Evolutionary conservation across 2,329 filamentous ascomycete species (phyloP).

Genomic region (Fusarium nelsonii): DNA sequence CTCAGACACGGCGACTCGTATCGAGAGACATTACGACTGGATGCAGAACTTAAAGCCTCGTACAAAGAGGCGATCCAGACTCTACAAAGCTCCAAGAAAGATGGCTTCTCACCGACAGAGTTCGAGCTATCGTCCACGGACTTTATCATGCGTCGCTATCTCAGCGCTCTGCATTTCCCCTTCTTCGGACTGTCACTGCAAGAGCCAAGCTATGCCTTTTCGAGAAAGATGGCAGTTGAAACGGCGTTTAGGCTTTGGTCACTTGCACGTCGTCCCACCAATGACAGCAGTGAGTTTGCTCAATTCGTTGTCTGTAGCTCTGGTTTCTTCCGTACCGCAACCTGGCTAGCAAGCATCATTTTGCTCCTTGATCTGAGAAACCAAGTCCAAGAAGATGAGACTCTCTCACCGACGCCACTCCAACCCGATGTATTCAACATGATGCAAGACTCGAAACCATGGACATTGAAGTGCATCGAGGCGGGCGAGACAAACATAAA

Average conservation of each 20-base stretch:
- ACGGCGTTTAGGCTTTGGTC: conserved; percentile 61
- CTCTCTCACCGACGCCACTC: conserved; percentile 51
- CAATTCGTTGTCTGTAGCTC: conserved; percentile 56
- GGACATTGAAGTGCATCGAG: conserved; percentile 56
- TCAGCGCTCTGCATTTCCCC: conserved; percentile 68
- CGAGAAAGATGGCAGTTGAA: conserved; percentile 62
- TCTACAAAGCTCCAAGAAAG: conserved; percentile 46
- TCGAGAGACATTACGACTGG: conserved; percentile 59
- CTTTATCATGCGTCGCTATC: conserved; percentile 65
- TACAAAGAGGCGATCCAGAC: conserved; percentile 58
- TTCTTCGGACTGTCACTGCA: conserved; percentile 58
- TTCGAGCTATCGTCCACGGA: conserved; percentile 63
- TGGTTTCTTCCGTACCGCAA: conserved; percentile 56
- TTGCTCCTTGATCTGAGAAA: conserved; percentile 57
- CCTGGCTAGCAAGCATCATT: conserved; percentile 53
- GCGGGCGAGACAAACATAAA: conserved; percentile 68
- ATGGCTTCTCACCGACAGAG: conserved; percentile 42
- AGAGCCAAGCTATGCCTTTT: conserved; percentile 63
- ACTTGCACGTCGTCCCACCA: conserved; percentile 46
- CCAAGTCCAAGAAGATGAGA: conserved; percentile 57
- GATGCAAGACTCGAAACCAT: conserved; percentile 57
- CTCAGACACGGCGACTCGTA: conserved; percentile 55
- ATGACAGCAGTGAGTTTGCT: conserved; percentile 49
- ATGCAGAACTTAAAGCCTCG: conserved; percentile 55
- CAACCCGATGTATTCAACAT: conserved; percentile 58